Base-by-base conservation (phyloP, 495 filamentous ascomycete species). In the Pseudomonodictys pantanalensis region DNA sequence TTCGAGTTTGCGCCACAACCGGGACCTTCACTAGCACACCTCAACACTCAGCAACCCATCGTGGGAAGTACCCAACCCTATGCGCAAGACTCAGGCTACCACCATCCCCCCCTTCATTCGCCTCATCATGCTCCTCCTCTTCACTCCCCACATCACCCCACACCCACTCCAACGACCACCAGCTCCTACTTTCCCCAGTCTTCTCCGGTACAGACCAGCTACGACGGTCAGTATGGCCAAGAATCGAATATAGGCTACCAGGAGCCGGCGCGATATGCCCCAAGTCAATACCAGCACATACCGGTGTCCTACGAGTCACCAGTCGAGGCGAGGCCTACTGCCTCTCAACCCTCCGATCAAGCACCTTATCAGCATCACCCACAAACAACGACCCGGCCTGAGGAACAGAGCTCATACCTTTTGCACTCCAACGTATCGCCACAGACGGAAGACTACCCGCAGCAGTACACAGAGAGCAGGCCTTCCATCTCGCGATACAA, bases 141-240 rank as follows among this genome's bases (percentile, higher is more conserved):
- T 2, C 62, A 48, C 24, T 65, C 62, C 17, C 62, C 62, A 17
- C 62, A 65, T 24, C 50, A 57, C 24, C 53, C 50, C 23, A 54
- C 62, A 25, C 64, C 58, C 4, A 67, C 59, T 11, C 64, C 64
- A 28, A 62, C 49, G 7, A 67, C 53, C 24, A 35, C 58, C 15
- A 51, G 53, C 15, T 58, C 64, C 1, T 67, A 53, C 45, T 62
- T 62, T 35, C 54, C 44, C 25, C 60, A 58, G 44, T 43, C 58
- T 8, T 59, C 59, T 20, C 49, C 64, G 15, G 47, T 56, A 18
- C 52, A 62, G 38, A 2, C 47, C 11, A 43, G 10, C 20, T 62
- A 58, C 32, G 50, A 28, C 1, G 28, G 9, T 18, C 54, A 53
- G 30, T 62, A 53, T 47, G 48, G 23, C 22, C 24, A 35, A 11